Base-by-base conservation (phyloP, 352 stramenopile genomes). In the Pythium sp. region DNA sequence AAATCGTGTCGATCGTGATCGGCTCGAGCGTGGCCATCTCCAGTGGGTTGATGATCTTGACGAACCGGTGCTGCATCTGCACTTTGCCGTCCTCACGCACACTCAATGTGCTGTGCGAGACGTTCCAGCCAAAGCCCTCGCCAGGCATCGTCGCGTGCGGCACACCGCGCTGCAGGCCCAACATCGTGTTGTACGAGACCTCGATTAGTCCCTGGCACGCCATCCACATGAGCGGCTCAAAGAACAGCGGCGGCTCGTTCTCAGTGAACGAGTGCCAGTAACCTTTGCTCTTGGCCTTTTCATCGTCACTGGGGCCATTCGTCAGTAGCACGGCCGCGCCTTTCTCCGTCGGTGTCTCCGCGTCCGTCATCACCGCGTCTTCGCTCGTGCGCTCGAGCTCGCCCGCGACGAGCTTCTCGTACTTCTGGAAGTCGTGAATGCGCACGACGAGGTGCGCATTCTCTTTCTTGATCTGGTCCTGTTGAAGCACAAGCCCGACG, bases 61-160 rank as follows among this genome's bases (percentile, higher is more conserved):
- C 71, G 46, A 76, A 82, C 7, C 75, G 72, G 34, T 82, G 75
- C 43, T 82, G 75, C 70, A 79, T 74, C 28, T 43, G 69, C 18
- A 72, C 8, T 11, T 73, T 69, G 5, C 53, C 46, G 15, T 43
- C 46, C 6, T 34, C 26, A 1, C 14, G 14, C 14, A 41, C 22
- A 0, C 9, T 26, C n/a, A 57, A 15, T n/a, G 61, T 58, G 1
- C 34, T 38, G 61, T 66, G 51, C 11, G 49, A 57, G 32, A 66
- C 61, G 30, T 36, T 66, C 61, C 61, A 66, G 22, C 61, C 61
- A 30, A 66, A 51, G 46, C 24, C 32, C 12, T 66, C 61, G 43
- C 26, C 32, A 1, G 61, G 61, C n/a, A 58, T 30, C 14, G 46
- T 58, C 32, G 61, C 11, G 9, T 57, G 30, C 9, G 28, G 22